phyloP scores from a whole-genome alignment of 2,329 filamentous ascomycete species.

The Fusarium penzigii region DNA sequence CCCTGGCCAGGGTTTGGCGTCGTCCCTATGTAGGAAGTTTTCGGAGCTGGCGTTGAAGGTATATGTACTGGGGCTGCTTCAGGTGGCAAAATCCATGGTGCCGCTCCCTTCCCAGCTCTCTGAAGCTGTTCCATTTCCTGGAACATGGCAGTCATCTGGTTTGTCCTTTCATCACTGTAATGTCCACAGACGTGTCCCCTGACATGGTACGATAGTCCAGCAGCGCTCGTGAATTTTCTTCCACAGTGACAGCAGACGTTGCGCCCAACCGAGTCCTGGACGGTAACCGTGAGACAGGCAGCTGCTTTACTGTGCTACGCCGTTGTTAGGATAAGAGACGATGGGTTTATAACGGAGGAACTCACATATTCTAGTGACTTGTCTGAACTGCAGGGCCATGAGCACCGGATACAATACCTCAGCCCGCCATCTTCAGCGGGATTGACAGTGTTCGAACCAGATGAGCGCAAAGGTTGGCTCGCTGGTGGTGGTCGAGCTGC shows the following conservation, averaged over 20 bases:
- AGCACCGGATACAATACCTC: slow-evolving; percentile 32
- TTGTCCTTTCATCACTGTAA: slow-evolving; percentile 27
- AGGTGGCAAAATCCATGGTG: background rate
- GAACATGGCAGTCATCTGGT: slow-evolving; percentile 11
- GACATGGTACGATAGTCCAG: slow-evolving; percentile 47
- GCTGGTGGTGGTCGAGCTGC: background rate
- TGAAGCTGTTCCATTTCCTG: background rate
- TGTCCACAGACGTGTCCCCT: slow-evolving; percentile 49
- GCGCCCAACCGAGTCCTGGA: slow-evolving; percentile 21
- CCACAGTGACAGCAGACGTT: slow-evolving; percentile 49
- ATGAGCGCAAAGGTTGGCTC: background rate
- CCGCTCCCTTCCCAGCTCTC: background rate
- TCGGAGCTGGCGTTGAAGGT: background rate
- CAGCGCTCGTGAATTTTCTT: slow-evolving; percentile 41
- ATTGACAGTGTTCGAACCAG: background rate
- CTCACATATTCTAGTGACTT: slow-evolving; percentile 36
- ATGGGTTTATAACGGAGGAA: background rate
- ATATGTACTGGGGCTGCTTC: background rate
- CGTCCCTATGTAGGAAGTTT: slow-evolving; percentile 1
- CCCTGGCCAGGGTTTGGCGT: slow-evolving; percentile 3
- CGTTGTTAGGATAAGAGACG: background rate
- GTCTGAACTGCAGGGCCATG: slow-evolving; percentile 37
- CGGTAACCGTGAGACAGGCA: slow-evolving; percentile 25
- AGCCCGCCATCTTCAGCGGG: slow-evolving; percentile 3
- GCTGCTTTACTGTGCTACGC: slow-evolving; percentile 31